Evolutionary conservation across 2,329 filamentous ascomycete species (phyloP).

Genomic region (Talaromyces pinophilus): DNA sequence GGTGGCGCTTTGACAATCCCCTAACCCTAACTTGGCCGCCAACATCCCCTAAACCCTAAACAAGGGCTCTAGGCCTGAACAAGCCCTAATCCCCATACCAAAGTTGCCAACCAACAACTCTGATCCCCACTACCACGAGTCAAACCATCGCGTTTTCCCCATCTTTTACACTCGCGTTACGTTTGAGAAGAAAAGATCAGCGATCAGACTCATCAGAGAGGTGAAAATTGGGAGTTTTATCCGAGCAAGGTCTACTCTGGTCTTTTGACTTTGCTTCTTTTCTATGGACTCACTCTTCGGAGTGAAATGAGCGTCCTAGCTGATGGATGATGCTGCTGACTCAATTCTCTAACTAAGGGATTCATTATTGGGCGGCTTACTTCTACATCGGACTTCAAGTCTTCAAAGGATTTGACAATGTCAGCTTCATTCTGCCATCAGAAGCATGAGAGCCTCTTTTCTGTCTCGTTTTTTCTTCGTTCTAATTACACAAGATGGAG

Average conservation of each 20-base stretch:
- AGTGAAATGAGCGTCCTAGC: neutral
- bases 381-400: neutral
- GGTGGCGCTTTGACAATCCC: neutral
- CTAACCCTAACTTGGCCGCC: neutral
- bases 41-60: neutral
- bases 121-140: neutral
- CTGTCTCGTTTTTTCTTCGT: neutral
- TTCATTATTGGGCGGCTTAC: neutral
- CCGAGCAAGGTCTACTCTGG: neutral
- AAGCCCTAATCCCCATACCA: neutral
- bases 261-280: neutral
- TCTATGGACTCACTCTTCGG: too few relatives aligned
- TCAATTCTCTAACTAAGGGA: neutral
- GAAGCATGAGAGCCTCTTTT: neutral
- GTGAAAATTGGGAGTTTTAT: neutral
- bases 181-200: neutral
- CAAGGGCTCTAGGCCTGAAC: neutral
- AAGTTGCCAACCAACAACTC: neutral
- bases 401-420: neutral
- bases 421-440: neutral
- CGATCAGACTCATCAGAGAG: neutral
- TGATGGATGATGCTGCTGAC: neutral
- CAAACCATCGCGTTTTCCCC: neutral
- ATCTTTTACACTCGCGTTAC: neutral
- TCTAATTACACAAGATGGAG: neutral